These are phyloP conservation scores for Paramyrothecium sp. DNA, from an alignment of 2,329 filamentous ascomycete genomes.

Conservation along the genomic window DNA sequence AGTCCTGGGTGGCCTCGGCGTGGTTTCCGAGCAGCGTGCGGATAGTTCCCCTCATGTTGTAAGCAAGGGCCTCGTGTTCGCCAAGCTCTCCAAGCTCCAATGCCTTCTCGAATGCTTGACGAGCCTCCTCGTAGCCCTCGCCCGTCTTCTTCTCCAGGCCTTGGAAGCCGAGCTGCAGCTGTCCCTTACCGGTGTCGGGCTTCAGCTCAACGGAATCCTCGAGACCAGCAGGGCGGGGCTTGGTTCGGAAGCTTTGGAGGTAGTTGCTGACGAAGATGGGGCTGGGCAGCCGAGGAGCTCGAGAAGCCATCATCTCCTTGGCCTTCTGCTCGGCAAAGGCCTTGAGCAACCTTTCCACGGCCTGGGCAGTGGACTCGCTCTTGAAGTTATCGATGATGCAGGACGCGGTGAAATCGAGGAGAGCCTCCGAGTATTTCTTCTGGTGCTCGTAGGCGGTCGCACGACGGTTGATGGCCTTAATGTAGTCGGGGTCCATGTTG, in stretches of 20 bases:
- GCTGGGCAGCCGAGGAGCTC: slow-evolving; percentile 84
- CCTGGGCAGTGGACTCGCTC: slow-evolving; percentile 83
- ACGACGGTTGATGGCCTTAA: slow-evolving; percentile 95
- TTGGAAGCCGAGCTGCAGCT: slow-evolving; percentile 79
- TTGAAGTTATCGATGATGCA: slow-evolving; percentile 98
- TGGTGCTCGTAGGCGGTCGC: slow-evolving; percentile 96
- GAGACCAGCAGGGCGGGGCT: slow-evolving; percentile 75
- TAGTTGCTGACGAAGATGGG: slow-evolving; percentile 98
- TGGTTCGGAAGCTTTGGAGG: slow-evolving; percentile 93
- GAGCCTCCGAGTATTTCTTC: slow-evolving; percentile 85
- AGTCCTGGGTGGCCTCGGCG: slow-evolving; percentile 74
- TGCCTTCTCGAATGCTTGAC: slow-evolving; percentile 82
- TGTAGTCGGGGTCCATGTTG: slow-evolving; percentile 89
- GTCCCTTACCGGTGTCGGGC: slow-evolving; percentile 77
- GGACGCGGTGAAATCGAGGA: slow-evolving; percentile 96
- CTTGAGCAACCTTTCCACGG: slow-evolving; percentile 91
- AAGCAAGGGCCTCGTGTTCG: slow-evolving; percentile 83
- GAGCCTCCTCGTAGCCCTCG: slow-evolving; percentile 88
- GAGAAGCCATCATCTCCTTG: slow-evolving; percentile 83
- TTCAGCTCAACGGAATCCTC: slow-evolving; percentile 78
- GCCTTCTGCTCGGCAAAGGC: slow-evolving; percentile 96
- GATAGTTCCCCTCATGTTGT: slow-evolving; percentile 97
- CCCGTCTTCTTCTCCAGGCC: slow-evolving; percentile 83
- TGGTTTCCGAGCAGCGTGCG: slow-evolving; percentile 89
- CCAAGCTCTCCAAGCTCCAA: slow-evolving; percentile 78